Base-by-base conservation (phyloP, 345 rosid genomes). In the Dimocarpus longan region DNA sequence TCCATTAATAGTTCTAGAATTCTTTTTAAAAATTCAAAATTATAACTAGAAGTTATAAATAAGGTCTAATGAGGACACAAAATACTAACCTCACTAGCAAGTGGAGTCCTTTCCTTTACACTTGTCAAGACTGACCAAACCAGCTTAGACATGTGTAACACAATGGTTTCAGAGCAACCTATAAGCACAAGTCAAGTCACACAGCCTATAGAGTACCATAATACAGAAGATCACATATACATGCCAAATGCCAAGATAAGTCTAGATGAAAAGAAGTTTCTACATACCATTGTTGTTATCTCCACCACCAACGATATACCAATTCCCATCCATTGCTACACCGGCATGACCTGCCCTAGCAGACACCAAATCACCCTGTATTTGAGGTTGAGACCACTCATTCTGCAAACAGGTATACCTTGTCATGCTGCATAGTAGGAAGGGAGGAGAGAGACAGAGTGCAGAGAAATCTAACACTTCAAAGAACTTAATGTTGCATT, bases 251-350 rank as follows among this genome's bases (percentile, higher is more conserved):
- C 57, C 46, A 56, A 44, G 46, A 67, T 39, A 77, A 62, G 46
- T 65, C 39, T 65, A 74, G 22, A 70, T 44, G 24, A 71, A 59
- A 48, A 8, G 65, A 22, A 56, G 54, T 68, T 66, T 71, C 78
- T 46, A 68, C 80, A 28, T 85, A 96, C 99, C 98, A 64, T 88
- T 94, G 76, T 84, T 91, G 86, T 93, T 96, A 87, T 96, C 98
- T 72, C 99, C 99, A 63, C 99, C 99, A 59, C 99, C 99, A 48
- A 91, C 99, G 7, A 94, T 91, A 76, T 91, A 92, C 97, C 97
- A 96, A 83, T 89, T 91, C 74, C 89, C 97, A 26, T 80, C 95
- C 82, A 96, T 85, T 78, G 92, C 79, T 75, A 91, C 85, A 85
- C 93, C 88, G 32, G 99, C 92, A 80, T 93, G 99, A 80, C 99